Base-by-base conservation (phyloP, 1,139 yeast species). In the Yamadazyma siamensis region DNA sequence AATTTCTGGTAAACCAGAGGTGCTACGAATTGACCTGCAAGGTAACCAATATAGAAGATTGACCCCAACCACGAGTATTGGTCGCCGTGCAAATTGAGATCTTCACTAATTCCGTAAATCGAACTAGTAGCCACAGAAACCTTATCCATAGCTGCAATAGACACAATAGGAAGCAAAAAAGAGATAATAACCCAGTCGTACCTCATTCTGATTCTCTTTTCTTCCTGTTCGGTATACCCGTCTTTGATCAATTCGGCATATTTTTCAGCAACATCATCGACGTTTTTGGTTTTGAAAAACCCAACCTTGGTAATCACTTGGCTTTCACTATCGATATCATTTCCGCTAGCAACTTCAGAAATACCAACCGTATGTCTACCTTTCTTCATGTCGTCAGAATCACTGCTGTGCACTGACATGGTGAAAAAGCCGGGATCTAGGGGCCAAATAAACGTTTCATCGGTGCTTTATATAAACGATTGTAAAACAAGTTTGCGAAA, bases 31-130 rank as follows among this genome's bases (percentile, higher is more conserved):
- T 65, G 73, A 47, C 69, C 69, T 15, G 53, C 46, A 33, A 74
- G 49, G 35, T 71, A 72, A 9, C 79, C 80, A 23, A 74, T 47
- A 46, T 75, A 75, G 39, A 75, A 75, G 1, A 77, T 61, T 9
- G 76, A 59, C 23, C 77, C 79, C 11, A 64, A 60, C 79, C 79
- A 75, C 3, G 75, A 59, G 45, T 75, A 76, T 52, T 59, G 60
- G 29, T 59, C 49, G 17, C 77, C 75, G 10, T 41, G 46, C 78
- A 76, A 71, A 5, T 63, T 39, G 36, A 71, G 54, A 34, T 69
- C 75, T 4, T 46, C 49, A 36, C 65, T 52, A 25, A 78, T 56
- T 3, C 83, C 84, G 61, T 77, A 63, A 29, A 80, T 67, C 1
- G 85, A 69, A 4, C 69, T 21, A 51, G 36, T 33, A 17, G 26